phyloP scores from a whole-genome alignment of 2,329 filamentous ascomycete species.

The Fusarium armeniacum region DNA sequence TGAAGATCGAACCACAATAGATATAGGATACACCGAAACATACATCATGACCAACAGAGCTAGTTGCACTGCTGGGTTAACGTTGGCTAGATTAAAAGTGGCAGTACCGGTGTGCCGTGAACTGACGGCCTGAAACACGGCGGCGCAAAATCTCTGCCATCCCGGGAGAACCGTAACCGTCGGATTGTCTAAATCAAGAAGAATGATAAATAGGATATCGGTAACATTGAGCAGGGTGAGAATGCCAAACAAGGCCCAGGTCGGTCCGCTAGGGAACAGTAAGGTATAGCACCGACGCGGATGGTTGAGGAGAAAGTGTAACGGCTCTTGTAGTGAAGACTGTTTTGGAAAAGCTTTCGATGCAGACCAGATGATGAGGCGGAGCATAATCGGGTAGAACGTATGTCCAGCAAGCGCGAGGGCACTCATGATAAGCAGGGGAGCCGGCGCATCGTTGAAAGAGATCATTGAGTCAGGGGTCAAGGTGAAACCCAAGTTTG shows the following conservation, averaged over 20 bases:
- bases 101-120: constrained; percentile 63
- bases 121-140: constrained; percentile 70
- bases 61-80: constrained; percentile 69
- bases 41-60: constrained; percentile 76
- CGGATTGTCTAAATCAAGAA: constrained; percentile 65
- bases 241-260: constrained; percentile 68
- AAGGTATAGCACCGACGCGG: constrained; percentile 74
- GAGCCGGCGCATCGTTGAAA: constrained; percentile 61
- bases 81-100: constrained; percentile 63
- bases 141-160: constrained; percentile 65
- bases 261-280: constrained; percentile 71
- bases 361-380: constrained; percentile 70
- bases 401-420: constrained; percentile 68
- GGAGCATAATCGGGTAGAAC: constrained; percentile 69
- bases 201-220: constrained; percentile 68
- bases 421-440: constrained; percentile 63
- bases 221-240: constrained; percentile 66
- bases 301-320: constrained; percentile 72
- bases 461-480: constrained; percentile 68
- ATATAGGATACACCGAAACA: constrained; percentile 72
- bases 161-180: constrained; percentile 61
- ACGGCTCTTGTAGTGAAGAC: constrained; percentile 58
- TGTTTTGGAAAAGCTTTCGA: constrained; percentile 61
- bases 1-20: constrained; percentile 71
- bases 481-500: constrained; percentile 68